Evolutionary conservation across 495 filamentous ascomycete species (phyloP), one percentile per base, ranked within the genome.

Genomic region (Trichoderma reesei): DNA sequence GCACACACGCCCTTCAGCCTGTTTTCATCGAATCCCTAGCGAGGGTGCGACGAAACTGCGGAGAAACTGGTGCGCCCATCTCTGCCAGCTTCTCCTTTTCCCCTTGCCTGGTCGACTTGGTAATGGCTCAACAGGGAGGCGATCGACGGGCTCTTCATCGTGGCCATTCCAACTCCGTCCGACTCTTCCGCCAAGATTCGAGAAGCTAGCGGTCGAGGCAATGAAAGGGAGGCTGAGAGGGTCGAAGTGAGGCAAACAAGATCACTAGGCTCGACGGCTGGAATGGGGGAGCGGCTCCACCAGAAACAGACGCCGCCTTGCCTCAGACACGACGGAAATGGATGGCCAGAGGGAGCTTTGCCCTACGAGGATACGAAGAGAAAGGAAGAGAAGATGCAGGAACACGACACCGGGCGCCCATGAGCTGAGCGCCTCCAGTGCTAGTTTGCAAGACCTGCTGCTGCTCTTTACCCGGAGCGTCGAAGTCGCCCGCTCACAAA

Each of bases 401-500:
- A 56, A 56, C 51, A 56, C 5, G 44, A 56, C 51, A 8, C 42
- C 6, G 11, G 11, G 42, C 42, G 20, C 51, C 9, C 51, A 56
- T 56, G 51, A 56, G 51, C 51, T 56, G 51, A 56, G 51, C 46
- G 34, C 26, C 20, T 9, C 8, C 20, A 31, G 51, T 33, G 20
- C 7, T 56, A n/a, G 42, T n/a, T 33, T 33, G 51, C 51, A 13
- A 56, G 51, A 20, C 26, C 51, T 56, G 51, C 11, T 46, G 10
- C 51, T 56, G 20, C 51, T 34, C 51, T 56, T 33, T 56, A 34
- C 51, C 51, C 51, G 34, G 51, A 56, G 9, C 51, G 51, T 56
- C 51, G 51, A 56, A 13, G 31, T 39, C 37, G n/a, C n/a, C n/a
- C n/a, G n/a, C n/a, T n/a, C n/a, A n/a, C n/a, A n/a, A n/a, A n/a